phyloP scores from a whole-genome alignment of 768 basidiomycete genomes.

The Psilocybe azurescens region DNA sequence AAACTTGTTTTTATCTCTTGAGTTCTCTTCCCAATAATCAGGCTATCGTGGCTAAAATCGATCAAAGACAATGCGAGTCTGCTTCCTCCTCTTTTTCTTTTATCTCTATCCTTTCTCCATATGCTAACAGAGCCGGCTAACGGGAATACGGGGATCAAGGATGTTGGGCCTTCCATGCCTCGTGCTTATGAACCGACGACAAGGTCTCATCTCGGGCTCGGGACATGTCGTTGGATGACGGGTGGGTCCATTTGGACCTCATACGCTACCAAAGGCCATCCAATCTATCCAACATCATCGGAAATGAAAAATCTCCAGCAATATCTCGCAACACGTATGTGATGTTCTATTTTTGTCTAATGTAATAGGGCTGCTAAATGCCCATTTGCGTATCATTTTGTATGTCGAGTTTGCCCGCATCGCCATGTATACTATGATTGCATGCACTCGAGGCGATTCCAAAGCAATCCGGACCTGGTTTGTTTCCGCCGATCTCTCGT shows the following conservation, averaged over 20 bases:
- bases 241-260: neutral
- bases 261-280: neutral
- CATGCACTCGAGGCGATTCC: neutral
- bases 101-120: neutral
- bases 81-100: neutral
- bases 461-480: neutral
- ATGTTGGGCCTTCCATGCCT: neutral
- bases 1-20: neutral
- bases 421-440: neutral
- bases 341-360: neutral
- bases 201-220: neutral
- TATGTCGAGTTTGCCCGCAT: neutral
- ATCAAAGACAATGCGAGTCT: no score
- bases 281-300: slow-evolving; percentile 10
- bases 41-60: no score
- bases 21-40: slow-evolving; percentile 1
- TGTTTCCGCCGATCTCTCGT: neutral
- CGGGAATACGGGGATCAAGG: neutral
- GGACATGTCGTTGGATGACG: neutral
- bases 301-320: slow-evolving; percentile 15
- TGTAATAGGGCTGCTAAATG: neutral
- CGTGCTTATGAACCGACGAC: neutral
- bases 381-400: neutral
- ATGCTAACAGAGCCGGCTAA: neutral
- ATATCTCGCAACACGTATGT: slow-evolving; percentile 1